phyloP scores from a whole-genome alignment of 441 rosid species.

The Populus trichocarpa region DNA sequence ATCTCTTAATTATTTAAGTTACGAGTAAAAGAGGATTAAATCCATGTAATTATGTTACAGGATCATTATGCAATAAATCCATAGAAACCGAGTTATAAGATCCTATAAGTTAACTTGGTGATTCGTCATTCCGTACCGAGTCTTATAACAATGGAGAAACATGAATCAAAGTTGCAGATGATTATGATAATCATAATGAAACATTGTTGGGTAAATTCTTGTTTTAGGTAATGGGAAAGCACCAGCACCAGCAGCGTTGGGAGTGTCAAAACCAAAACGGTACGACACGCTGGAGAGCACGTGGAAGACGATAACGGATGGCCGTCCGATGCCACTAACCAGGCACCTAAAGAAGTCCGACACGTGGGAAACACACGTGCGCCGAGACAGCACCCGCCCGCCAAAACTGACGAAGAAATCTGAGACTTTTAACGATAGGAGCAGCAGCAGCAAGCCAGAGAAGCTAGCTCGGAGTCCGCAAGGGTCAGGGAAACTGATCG shows the following conservation, averaged over 20 bases:
- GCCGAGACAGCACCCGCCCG: background rate
- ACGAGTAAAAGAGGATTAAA: too few species aligned
- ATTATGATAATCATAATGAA: too few species aligned
- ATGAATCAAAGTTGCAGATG: too few species aligned
- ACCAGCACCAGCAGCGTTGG: constrained; percentile 20
- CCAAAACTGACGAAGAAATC: constrained; percentile 39
- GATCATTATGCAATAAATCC: too few species aligned
- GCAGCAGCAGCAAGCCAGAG: constrained; percentile 6
- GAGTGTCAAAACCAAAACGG: constrained; percentile 47
- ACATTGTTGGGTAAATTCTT: background rate
- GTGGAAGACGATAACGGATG: constrained; percentile 71
- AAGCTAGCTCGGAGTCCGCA: constrained; percentile 18
- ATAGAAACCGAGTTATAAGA: too few species aligned
- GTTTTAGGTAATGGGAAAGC: constrained; percentile 19
- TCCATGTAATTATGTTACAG: too few species aligned
- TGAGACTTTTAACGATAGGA: constrained; percentile 48
- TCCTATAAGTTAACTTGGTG: too few species aligned
- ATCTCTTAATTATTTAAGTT: too few species aligned
- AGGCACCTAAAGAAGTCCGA: constrained; percentile 55
- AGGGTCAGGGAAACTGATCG: constrained; percentile 39
- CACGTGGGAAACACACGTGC: constrained; percentile 35
- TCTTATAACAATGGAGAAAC: too few species aligned
- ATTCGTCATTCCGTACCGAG: too few species aligned
- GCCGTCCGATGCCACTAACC: constrained; percentile 55
- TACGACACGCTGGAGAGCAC: constrained; percentile 68